Percentiles rank a stretch among this genome's conserved stretches.
Evolutionary conservation across 169 alveolate species (phyloP).

Genomic region (Eimeria praecox): DNA sequence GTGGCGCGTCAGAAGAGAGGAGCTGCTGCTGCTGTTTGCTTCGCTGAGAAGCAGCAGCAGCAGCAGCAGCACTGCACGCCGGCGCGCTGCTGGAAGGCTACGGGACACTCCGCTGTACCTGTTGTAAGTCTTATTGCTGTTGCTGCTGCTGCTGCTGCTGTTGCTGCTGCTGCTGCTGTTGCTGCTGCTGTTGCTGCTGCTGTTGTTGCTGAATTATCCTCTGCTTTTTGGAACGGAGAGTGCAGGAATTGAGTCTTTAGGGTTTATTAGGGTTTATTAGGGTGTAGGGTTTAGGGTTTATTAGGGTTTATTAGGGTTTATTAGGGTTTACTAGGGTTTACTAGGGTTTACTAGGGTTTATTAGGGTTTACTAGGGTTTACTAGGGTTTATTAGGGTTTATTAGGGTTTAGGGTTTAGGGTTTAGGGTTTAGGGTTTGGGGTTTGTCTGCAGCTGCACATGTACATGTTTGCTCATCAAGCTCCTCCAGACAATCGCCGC

Average conservation of each 20-base stretch:
- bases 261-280: no score
- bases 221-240: background rate
- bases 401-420: no score
- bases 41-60: constrained; percentile 42
- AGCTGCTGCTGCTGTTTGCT: constrained; percentile 49
- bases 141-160: constrained; percentile 3
- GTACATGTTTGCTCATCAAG: constrained; percentile 64
- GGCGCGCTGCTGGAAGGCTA: constrained; percentile 68
- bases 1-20: constrained; percentile 19
- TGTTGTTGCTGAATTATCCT: background rate
- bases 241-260: no score
- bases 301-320: no score
- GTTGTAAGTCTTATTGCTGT: background rate
- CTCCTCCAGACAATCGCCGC: background rate
- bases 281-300: no score
- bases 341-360: no score
- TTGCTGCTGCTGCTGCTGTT: background rate
- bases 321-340: no score
- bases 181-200: background rate
- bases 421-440: background rate
- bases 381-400: no score
- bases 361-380: no score
- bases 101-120: constrained; percentile 60
- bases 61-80: constrained; percentile 79
- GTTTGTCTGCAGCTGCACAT: constrained; percentile 50